Percentiles rank a stretch among this genome's conserved stretches.
phyloP scores from a whole-genome alignment of 495 filamentous ascomycete species.

The Neurospora discreta region DNA sequence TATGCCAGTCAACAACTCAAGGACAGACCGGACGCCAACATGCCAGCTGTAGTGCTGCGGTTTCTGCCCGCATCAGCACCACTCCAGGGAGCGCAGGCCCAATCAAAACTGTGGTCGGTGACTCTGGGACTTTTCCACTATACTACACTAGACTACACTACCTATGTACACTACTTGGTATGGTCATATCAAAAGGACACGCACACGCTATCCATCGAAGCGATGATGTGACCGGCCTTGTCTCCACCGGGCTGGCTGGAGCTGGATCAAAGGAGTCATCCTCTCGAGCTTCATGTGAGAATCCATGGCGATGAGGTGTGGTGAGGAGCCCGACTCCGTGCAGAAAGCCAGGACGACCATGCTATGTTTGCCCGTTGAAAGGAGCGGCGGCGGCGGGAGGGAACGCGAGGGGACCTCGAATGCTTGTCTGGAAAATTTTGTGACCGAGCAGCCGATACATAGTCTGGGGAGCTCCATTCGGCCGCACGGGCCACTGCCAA shows the following conservation, averaged over 20 bases:
- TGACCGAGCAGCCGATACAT: neutral
- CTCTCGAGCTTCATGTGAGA: neutral
- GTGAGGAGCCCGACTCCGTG: neutral
- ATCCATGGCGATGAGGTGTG: neutral
- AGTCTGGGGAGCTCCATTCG: neutral
- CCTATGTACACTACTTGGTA: too few species aligned
- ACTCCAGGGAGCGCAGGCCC: neutral
- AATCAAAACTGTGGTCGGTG: neutral
- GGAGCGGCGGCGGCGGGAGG: neutral
- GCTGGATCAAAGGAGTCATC: neutral
- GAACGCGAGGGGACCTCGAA: neutral
- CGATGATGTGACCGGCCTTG: constrained; percentile 14
- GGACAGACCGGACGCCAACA: neutral
- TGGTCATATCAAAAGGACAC: neutral
- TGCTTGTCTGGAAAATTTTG: neutral
- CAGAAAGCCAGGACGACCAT: neutral
- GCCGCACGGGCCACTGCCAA: neutral
- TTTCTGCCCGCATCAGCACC: neutral
- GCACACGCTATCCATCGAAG: constrained; percentile 6
- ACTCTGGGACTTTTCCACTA: neutral
- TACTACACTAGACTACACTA: too few species aligned
- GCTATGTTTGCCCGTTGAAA: neutral
- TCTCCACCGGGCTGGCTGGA: constrained; percentile 1
- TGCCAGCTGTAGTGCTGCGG: neutral
- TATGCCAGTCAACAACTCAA: neutral